These are phyloP conservation scores for Globisporangium viniferum DNA, from an alignment of 352 stramenopile species.

Conservation along the genomic window DNA sequence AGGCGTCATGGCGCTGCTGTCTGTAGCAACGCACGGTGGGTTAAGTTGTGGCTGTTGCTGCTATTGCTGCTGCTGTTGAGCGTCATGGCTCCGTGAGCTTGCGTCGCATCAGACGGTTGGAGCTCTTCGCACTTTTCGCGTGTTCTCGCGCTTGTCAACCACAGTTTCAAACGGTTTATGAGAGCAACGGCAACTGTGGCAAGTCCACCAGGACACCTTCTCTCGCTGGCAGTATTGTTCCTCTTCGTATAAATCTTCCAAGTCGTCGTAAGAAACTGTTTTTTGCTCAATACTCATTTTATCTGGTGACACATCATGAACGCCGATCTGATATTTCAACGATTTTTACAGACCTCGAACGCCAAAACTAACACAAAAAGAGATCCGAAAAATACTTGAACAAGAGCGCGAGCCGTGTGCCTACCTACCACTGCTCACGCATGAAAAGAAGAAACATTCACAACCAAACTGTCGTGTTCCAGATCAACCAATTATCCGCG, in stretches of 20 bases:
- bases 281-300: too few species aligned
- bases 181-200: background rate
- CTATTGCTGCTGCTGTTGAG: background rate
- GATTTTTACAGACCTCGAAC: too few species aligned
- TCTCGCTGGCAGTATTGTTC: background rate
- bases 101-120: background rate
- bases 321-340: too few species aligned
- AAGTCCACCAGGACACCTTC: background rate
- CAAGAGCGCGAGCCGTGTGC: too few species aligned
- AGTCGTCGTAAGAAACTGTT: too few species aligned
- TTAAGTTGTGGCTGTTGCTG: slow-evolving; percentile 3
- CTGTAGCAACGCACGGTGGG: background rate
- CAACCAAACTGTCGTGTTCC: too few species aligned
- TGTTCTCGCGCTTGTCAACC: background rate
- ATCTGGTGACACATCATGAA: too few species aligned
- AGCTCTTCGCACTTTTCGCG: background rate
- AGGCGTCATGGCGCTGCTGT: background rate
- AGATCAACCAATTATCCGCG: too few species aligned
- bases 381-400: too few species aligned
- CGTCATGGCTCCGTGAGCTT: background rate
- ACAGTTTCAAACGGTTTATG: background rate
- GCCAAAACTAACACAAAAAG: too few species aligned
- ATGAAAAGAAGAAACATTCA: too few species aligned
- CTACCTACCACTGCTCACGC: too few species aligned
- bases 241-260: background rate